Evolutionary conservation across 495 filamentous ascomycete species (phyloP).

Genomic region (Aspergillus carlsbadensis): DNA sequence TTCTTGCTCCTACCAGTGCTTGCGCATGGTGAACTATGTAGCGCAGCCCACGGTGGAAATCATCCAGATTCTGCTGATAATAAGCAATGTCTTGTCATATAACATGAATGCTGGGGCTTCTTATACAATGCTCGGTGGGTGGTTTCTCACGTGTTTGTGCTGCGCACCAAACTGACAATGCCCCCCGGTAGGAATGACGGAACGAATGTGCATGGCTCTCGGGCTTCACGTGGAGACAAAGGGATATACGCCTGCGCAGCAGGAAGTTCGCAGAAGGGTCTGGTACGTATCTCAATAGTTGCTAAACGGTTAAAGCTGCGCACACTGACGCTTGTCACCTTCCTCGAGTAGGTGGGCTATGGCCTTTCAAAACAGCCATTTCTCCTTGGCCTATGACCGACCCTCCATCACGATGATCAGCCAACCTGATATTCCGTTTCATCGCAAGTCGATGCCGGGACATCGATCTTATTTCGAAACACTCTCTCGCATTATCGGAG

Average conservation of each 20-base stretch:
- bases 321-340: neutral
- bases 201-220: slow-evolving; percentile 58
- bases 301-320: neutral
- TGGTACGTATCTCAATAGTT: slow-evolving; percentile 31
- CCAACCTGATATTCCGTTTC: slow-evolving; percentile 50
- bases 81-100: slow-evolving; percentile 60
- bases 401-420: slow-evolving; percentile 54
- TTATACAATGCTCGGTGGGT: slow-evolving; percentile 56
- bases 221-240: slow-evolving; percentile 55
- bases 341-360: slow-evolving; percentile 49
- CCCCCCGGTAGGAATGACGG: slow-evolving; percentile 48
- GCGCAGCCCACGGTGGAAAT: slow-evolving; percentile 55
- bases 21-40: slow-evolving; percentile 62
- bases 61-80: slow-evolving; percentile 58
- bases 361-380: slow-evolving; percentile 61
- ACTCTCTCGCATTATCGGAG: slow-evolving; percentile 53
- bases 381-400: slow-evolving; percentile 61
- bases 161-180: slow-evolving; percentile 4
- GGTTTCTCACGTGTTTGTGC: neutral
- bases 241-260: slow-evolving; percentile 38
- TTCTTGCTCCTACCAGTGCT: slow-evolving; percentile 62
- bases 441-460: slow-evolving; percentile 47
- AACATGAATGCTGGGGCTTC: slow-evolving; percentile 66
- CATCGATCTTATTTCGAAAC: slow-evolving; percentile 53
- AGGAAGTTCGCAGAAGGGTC: slow-evolving; percentile 37